Conservation (phyloP, 441 rosid species). For the Erodium moschatum region DNA sequence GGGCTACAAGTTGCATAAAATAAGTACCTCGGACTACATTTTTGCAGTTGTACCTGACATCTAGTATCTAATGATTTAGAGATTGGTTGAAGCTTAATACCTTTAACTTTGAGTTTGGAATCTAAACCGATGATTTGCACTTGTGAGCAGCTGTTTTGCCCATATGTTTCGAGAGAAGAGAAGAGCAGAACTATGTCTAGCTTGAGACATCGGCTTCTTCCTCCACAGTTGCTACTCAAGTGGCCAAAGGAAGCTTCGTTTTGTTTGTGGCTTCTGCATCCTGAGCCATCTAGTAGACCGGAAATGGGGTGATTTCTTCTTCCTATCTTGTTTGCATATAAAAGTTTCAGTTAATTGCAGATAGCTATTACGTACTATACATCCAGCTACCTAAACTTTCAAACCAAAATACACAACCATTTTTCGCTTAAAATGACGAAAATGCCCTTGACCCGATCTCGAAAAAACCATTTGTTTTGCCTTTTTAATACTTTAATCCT, state of each 20-base stretch:
- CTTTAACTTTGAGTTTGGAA: constrained; percentile 14
- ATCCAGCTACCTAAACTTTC: no score
- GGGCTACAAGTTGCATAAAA: no score
- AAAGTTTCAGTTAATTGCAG: not conserved
- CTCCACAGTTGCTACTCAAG: constrained; percentile 72
- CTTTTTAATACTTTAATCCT: no score
- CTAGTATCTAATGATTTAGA: not conserved
- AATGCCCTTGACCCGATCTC: no score
- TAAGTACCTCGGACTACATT: no score
- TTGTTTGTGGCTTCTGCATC: constrained; percentile 91
- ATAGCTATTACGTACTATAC: no score
- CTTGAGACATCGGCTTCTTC: constrained; percentile 93
- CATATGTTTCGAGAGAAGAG: constrained; percentile 74
- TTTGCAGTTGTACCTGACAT: not conserved
- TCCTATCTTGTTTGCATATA: constrained; percentile 2
- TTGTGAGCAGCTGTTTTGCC: constrained; percentile 70
- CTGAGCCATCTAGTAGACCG: constrained; percentile 77
- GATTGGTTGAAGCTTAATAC: not conserved
- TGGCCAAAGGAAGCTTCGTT: constrained; percentile 91
- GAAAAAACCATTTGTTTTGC: no score
- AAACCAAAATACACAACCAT: no score
- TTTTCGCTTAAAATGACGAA: no score
- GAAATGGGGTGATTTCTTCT: constrained; percentile 45
- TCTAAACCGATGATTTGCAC: constrained; percentile 31
- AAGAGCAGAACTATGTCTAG: constrained; percentile 84